phyloP scores from a whole-genome alignment of 129 eudicot genomes.

The Smallanthus sonchifolius region DNA sequence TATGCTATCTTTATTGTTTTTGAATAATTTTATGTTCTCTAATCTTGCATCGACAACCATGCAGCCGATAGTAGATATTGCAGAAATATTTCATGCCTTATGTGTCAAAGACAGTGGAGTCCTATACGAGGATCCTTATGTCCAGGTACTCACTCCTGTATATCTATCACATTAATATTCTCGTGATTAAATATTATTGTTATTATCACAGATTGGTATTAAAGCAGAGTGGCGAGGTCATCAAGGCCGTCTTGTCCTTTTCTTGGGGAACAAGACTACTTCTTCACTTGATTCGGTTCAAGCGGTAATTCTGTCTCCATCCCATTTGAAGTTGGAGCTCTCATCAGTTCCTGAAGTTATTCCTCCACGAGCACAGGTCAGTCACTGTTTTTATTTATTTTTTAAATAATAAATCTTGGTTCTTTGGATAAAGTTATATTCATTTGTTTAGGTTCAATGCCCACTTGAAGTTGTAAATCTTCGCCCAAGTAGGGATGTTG shows the following conservation, averaged over 20 bases:
- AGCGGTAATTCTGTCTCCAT: conserved; percentile 71
- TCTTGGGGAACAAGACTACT: conserved; percentile 89
- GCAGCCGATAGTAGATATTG: conserved; percentile 81
- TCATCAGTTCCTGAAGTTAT: conserved; percentile 83
- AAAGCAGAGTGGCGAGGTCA: conserved; percentile 99
- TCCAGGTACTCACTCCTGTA: conserved; percentile 49
- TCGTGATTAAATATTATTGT: neutral
- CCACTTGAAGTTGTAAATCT: conserved; percentile 86
- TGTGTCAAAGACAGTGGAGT: conserved; percentile 94
- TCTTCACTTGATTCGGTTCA: conserved; percentile 75
- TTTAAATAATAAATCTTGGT: neutral
- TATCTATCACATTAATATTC: neutral
- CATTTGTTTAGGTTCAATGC: conserved; percentile 71
- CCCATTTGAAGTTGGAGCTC: conserved; percentile 66
- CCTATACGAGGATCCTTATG: conserved; percentile 85
- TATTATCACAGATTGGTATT: conserved; percentile 66
- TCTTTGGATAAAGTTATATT: neutral
- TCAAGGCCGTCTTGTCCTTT: conserved; percentile 81
- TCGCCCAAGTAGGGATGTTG: conserved; percentile 84
- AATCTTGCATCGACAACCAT: neutral
- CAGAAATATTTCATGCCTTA: conserved; percentile 68
- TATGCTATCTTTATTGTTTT: conserved; percentile 6
- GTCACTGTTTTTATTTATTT: neutral
- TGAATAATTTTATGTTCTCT: neutral
- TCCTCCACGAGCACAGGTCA: conserved; percentile 96